These are phyloP conservation scores for Bipolaris victoriae DNA, from an alignment of 2,329 filamentous ascomycete species.

Conservation along the genomic window DNA sequence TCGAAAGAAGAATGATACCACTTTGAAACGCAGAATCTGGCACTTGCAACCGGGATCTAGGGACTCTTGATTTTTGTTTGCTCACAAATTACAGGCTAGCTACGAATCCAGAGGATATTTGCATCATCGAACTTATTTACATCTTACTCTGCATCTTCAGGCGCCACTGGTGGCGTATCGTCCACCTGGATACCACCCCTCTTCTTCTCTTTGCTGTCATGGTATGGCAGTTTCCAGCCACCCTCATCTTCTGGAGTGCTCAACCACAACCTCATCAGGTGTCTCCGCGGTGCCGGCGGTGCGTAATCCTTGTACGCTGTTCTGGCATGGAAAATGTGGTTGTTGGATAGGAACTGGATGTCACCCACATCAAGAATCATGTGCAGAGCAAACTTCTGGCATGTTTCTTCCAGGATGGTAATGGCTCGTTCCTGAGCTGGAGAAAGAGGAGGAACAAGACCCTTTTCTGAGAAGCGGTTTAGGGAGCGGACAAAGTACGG, in stretches of 20 bases:
- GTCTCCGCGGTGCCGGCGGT: conserved; percentile 72
- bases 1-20: conserved; percentile 38
- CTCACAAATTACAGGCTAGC: conserved; percentile 4
- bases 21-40: conserved; percentile 15
- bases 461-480: conserved; percentile 72
- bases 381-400: conserved; percentile 74
- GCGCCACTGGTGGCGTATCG: conserved; percentile 74
- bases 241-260: conserved; percentile 81
- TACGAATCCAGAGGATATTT: background rate
- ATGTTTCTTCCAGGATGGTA: conserved; percentile 75
- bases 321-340: conserved; percentile 79
- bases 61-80: background rate
- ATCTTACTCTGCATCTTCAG: conserved; percentile 74
- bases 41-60: conserved; percentile 4
- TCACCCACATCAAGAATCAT: conserved; percentile 88
- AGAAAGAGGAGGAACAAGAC: conserved; percentile 75
- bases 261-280: conserved; percentile 84
- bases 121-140: background rate
- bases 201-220: conserved; percentile 83
- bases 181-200: conserved; percentile 88
- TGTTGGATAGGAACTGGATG: conserved; percentile 84
- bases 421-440: conserved; percentile 71
- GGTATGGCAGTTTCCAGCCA: conserved; percentile 84
- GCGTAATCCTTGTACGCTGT: conserved; percentile 78
- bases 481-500: conserved; percentile 85